Base-by-base conservation (phyloP, 441 rosid genomes). In the Erodium moschatum region DNA sequence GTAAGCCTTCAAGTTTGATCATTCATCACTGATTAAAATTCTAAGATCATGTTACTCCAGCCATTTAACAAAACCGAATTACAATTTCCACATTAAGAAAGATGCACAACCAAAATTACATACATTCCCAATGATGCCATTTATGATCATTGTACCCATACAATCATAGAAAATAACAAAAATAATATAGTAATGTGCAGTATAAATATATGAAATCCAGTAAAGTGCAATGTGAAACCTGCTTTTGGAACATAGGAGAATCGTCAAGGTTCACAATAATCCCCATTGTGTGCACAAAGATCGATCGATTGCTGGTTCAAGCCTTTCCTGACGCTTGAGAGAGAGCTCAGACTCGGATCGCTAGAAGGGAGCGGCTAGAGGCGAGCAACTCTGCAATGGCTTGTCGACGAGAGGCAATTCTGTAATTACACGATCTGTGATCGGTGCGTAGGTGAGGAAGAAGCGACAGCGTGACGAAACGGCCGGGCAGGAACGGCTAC, bases 161-260 rank as follows among this genome's bases (percentile, higher is more conserved):
- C 16, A 54, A 54, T 54, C 9, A 54, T 18, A 65, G 35, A 65
- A 15, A 12, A 2, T 1, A 29, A 13, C 21, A 2, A 15, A 11
- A 64, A 35, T 33, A 18, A 5, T 16, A 42, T 3, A 11, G 42
- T 38, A 29, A 8, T 0, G 46, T 29, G 62, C 12, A 60, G 61
- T 15, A 15, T 52, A 18, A 61, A 44, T 24, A 12, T 19, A 63
- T 48, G 0, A 27, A 18, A 9, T 8, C 18, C 13, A 48, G 42
- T 35, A 40, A 40, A 7, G 9, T 16, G 9, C 60, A 15, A 2
- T 33, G 13, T 24, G 11, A 77, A 68, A 91, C 97, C 88, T 87
- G 89, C 78, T 87, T 89, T 64, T 84, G 86, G 69, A 91, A 91
- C 97, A 91, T 89, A 31, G 96, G 97, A 1, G 96, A 91, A 79